Percentiles rank a stretch among this genome's conserved stretches.
phyloP scores from a whole-genome alignment of 345 rosid species.

The Populus deltoides region DNA sequence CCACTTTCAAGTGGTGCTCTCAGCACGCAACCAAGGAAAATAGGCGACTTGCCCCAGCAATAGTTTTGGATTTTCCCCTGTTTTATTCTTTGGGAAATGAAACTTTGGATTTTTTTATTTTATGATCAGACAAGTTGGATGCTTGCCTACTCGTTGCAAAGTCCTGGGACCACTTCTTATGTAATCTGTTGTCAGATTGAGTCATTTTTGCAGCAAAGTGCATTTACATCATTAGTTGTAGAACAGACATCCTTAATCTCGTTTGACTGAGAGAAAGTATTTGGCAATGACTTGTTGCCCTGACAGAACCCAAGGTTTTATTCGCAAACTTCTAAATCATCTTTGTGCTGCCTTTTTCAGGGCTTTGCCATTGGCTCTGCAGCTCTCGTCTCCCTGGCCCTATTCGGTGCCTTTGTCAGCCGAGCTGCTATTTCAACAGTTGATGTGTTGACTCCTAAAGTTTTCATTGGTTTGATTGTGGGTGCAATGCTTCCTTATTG shows the following conservation, averaged over 20 bases:
- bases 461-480: slow-evolving; percentile 28
- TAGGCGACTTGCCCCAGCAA: not conserved
- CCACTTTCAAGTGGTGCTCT: not conserved
- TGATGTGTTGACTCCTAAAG: slow-evolving; percentile 31
- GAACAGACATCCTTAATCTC: not conserved
- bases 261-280: not conserved
- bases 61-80: not conserved
- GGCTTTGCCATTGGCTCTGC: slow-evolving; percentile 82
- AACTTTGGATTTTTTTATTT: not conserved
- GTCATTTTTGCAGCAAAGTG: not conserved
- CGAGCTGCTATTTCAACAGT: slow-evolving; percentile 28
- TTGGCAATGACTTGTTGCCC: not conserved
- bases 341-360: slow-evolving; percentile 26
- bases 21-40: not conserved
- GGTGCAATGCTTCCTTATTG: slow-evolving; percentile 75
- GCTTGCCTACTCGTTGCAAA: not conserved
- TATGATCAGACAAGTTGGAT: not conserved
- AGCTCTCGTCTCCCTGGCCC: slow-evolving; percentile 61
- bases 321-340: not conserved
- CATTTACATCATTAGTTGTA: not conserved
- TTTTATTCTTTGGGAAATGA: not conserved
- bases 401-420: slow-evolving; percentile 34
- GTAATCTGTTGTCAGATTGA: not conserved
- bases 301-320: not conserved
- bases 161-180: not conserved